phyloP scores from a whole-genome alignment of 768 basidiomycete genomes.

The Termitomyces heimii region DNA sequence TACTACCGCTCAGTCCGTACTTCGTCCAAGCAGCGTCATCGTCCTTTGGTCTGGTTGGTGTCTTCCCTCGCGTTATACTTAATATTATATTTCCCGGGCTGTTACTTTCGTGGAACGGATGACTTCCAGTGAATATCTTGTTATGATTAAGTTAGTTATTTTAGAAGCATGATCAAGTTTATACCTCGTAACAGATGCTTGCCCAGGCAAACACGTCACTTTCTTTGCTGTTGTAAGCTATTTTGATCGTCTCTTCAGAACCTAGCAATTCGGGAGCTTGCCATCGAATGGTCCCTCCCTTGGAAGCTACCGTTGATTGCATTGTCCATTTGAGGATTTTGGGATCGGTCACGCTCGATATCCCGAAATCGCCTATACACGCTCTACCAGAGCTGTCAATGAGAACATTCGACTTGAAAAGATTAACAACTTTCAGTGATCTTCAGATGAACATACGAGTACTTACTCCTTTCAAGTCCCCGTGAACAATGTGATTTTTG shows the following conservation, averaged over 20 bases:
- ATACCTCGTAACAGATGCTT: constrained; percentile 6
- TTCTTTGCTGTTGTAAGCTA: background rate
- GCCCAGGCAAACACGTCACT: background rate
- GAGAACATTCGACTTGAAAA: constrained; percentile 16
- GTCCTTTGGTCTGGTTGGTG: background rate
- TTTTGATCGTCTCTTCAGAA: background rate
- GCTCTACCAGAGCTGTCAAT: constrained; percentile 12
- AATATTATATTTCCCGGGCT: background rate
- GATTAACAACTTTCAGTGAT: background rate
- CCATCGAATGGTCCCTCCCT: background rate
- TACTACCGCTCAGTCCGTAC: background rate
- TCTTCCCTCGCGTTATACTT: background rate
- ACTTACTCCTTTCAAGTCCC: constrained; percentile 19
- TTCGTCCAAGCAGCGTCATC: background rate
- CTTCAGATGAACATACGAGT: background rate
- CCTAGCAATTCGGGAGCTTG: background rate
- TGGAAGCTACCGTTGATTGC: background rate
- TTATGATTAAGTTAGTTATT: background rate
- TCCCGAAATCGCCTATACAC: constrained; percentile 19
- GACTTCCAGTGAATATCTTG: background rate
- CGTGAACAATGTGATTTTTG: background rate
- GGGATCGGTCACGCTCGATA: constrained; percentile 3
- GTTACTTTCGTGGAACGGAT: background rate
- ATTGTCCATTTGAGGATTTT: background rate
- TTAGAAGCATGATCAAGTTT: background rate